Evolutionary conservation across 2,329 filamentous ascomycete species (phyloP), one percentile per base, ranked within the genome.

Genomic region (Fusarium compactum): DNA sequence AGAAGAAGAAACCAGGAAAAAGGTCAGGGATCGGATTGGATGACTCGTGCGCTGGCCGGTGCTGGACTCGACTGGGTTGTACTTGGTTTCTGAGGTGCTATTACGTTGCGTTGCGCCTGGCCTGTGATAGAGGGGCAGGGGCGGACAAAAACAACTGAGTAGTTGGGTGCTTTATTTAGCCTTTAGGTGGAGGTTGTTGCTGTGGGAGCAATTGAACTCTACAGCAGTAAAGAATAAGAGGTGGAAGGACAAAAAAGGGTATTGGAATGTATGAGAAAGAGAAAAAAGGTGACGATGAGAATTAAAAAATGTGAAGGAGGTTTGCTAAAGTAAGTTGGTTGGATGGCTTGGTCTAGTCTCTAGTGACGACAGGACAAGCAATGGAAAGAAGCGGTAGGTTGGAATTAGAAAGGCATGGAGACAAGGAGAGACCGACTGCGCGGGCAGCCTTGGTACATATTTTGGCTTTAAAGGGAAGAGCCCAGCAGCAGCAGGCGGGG

Each of bases 1-100:
- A 62, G 62, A 27, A 51, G 47, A 24, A 46, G 65, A 90, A 59
- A 67, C 70, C 62, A 67, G 61, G 51, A 32, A 15, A 48, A 56
- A 53, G 61, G 45, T 62, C 62, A 29, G 60, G 44, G 47, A 58
- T 56, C 46, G 40, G 52, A 53, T 53, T 43, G 57, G 62, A 60
- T 63, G 67, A 62, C 72, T 74, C 62, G 71, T 60, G 67, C 59
- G 54, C 46, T 29, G 46, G 34, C 34, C 10, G 34, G 67, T 58
- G 54, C 44, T 29, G 53, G 50, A 29, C 45, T 58, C 60, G 63
- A 68, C 67, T 71, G 48, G 68, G 54, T 60, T 66, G 54, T 61
- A 50, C 45, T 69, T 71, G 67, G 62, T 59, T 57, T 43, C 40
- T 60, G 54, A 46, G 25, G 29, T 34, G 43, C 58, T 53, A 53